These are phyloP conservation scores for Sphagnurus paluster DNA, from an alignment of 1,284 basidiomycete species.

Conservation along the genomic window DNA sequence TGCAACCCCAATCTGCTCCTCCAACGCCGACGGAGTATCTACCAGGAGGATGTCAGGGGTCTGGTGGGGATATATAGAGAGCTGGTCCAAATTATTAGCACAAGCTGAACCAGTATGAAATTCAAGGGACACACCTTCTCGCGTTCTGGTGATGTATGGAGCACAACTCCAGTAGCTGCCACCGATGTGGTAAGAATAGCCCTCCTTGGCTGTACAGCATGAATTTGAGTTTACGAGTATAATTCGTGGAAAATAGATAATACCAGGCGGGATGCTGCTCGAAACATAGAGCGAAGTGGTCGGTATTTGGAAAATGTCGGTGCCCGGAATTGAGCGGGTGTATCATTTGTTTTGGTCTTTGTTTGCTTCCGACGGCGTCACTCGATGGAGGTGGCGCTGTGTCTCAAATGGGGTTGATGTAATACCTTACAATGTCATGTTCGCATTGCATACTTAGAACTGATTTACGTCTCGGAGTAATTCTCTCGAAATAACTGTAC, in stretches of 20 bases:
- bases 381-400: conserved; percentile 1
- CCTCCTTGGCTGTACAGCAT: conserved; percentile 29
- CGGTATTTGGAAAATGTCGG: conserved; percentile 1
- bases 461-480: no score
- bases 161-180: conserved; percentile 29
- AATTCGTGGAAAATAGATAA: not conserved
- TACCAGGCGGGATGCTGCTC: conserved; percentile 19
- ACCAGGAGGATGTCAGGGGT: conserved; percentile 65
- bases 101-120: conserved; percentile 1
- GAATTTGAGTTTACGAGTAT: not conserved
- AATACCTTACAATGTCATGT: no score
- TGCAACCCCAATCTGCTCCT: conserved; percentile 67
- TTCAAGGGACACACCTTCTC: conserved; percentile 28
- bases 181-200: conserved; percentile 31
- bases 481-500: no score
- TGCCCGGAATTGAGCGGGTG: conserved; percentile 7
- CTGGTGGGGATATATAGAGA: conserved; percentile 74
- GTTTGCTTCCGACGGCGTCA: not conserved
- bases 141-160: conserved; percentile 25
- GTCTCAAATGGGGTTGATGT: no score
- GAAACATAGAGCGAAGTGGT: conserved; percentile 14
- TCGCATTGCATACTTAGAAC: no score
- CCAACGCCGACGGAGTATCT: conserved; percentile 73
- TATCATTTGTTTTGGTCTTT: not conserved
- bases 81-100: conserved; percentile 39